Base-by-base conservation (phyloP, 2,329 filamentous ascomycete genomes). In the Parascedosporium putredinis region DNA sequence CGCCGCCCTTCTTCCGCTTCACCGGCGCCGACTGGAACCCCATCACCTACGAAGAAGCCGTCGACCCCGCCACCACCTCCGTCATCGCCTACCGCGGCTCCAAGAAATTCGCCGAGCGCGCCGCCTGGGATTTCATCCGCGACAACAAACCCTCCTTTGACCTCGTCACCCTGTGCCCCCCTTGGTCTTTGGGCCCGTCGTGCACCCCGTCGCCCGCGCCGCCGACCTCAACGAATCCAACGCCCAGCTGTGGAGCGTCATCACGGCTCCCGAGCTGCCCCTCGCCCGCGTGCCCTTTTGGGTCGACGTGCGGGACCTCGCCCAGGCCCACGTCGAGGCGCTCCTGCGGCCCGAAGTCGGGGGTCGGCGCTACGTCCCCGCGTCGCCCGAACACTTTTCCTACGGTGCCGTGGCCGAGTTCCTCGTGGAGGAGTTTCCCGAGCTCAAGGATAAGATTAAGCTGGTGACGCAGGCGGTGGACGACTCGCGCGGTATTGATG, bases 1-100 rank as follows among this genome's bases (percentile, higher is more conserved):
- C 63, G 23, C 68, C 70, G 53, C 71, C 74, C 0, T 71, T 67
- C 31, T 74, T 77, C 55, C 69, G 64, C 2, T 80, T 79, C 59
- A 72, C 69, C 0, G 75, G 73, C 50, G 60, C 64, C 1, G 74
- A 79, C 56, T 81, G 77, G 77, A 79, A 79, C 55, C 75, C 75
- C 0, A 66, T 79, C 16, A 78, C 73, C 0, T 64, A 65, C 12
- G 67, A 77, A 47, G 67, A 79, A 52, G 73, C 75, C 0, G 53
- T 68, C 1, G 62, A 62, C 3, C 62, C 64, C 3, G 51, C 47
- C 1, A 60, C 60, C 62, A 59, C 69, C 66, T 58, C 67, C 62
- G 76, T 62, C 3, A 51, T 61, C 2, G 62, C 63, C 2, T 67
- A 67, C 52, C 58, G 59, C 25, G 63, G 53, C 6, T 64, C 55